phyloP scores from a whole-genome alignment of 2,329 filamentous ascomycete genomes.

The Penicillium capsulatum region DNA sequence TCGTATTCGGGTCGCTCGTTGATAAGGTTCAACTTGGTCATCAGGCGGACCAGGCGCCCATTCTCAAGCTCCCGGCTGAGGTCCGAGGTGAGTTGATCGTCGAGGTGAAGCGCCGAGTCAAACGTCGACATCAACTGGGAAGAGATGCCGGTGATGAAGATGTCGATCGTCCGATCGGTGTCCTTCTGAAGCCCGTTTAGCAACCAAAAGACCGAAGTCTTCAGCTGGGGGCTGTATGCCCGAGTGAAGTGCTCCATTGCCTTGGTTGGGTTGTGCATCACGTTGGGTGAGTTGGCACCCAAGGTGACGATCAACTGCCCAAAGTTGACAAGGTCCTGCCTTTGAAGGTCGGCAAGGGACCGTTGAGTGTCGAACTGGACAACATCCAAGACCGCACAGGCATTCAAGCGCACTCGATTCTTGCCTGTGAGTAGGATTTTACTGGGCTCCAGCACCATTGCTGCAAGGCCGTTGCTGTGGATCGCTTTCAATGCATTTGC shows the following conservation, averaged over 20 bases:
- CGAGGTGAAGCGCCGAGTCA: conserved; percentile 72
- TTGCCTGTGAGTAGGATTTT: conserved; percentile 90
- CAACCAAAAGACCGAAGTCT: conserved; percentile 77
- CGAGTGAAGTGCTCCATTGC: conserved; percentile 72
- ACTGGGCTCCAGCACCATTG: conserved; percentile 76
- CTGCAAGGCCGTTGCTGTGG: conserved; percentile 74
- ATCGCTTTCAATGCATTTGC: conserved; percentile 83
- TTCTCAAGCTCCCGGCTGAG: conserved; percentile 84
- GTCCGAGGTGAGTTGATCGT: conserved; percentile 69
- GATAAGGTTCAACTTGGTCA: conserved; percentile 79
- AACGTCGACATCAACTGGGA: conserved; percentile 70
- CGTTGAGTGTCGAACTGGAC: conserved; percentile 71
- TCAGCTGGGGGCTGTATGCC: conserved; percentile 72
- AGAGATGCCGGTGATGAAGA: conserved; percentile 73
- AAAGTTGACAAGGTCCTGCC: conserved; percentile 80
- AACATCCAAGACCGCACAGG: conserved; percentile 85
- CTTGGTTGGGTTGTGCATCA: conserved; percentile 61
- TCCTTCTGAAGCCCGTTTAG: conserved; percentile 61
- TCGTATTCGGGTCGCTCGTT: conserved; percentile 87
- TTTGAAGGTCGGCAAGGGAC: conserved; percentile 70
- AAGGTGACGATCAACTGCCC: conserved; percentile 80
- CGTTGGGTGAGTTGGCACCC: conserved; percentile 62
- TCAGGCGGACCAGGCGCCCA: conserved; percentile 71
- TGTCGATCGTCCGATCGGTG: conserved; percentile 67
- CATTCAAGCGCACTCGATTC: conserved; percentile 81